Conservation (phyloP, 208 protist species). For the Trichomonas gallinae region DNA sequence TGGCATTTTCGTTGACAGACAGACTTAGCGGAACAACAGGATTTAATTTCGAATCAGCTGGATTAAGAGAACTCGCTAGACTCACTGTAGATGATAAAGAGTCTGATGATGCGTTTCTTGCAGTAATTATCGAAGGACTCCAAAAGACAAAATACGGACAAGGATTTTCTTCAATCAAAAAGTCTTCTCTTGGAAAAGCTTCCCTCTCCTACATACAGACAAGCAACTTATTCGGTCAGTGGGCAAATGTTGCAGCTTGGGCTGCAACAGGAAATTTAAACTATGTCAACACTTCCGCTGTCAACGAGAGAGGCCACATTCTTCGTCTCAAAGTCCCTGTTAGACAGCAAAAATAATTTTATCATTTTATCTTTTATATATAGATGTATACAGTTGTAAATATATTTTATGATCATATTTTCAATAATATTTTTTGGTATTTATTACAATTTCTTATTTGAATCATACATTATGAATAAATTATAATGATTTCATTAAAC, state of each 20-base stretch:
- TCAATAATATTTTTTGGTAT: too few species aligned
- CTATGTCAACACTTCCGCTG: neutral
- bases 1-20: neutral
- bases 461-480: too few species aligned
- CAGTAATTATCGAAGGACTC: neutral
- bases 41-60: neutral
- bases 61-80: neutral
- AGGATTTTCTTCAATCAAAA: neutral
- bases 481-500: too few species aligned
- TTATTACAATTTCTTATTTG: too few species aligned
- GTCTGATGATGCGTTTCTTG: neutral
- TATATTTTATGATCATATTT: too few species aligned
- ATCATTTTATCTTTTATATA: too few species aligned
- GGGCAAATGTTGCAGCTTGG: neutral
- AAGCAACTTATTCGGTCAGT: neutral
- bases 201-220: neutral
- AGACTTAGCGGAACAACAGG: neutral
- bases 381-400: too few species aligned
- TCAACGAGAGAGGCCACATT: neutral
- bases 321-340: neutral
- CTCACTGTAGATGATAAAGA: neutral
- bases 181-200: neutral
- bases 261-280: neutral
- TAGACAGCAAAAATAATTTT: neutral
- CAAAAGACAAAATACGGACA: neutral